Percentiles rank a stretch among this genome's conserved stretches.
Conservation (phyloP, 108 stramenopile genomes). For the Nitzschia sp. region DNA sequence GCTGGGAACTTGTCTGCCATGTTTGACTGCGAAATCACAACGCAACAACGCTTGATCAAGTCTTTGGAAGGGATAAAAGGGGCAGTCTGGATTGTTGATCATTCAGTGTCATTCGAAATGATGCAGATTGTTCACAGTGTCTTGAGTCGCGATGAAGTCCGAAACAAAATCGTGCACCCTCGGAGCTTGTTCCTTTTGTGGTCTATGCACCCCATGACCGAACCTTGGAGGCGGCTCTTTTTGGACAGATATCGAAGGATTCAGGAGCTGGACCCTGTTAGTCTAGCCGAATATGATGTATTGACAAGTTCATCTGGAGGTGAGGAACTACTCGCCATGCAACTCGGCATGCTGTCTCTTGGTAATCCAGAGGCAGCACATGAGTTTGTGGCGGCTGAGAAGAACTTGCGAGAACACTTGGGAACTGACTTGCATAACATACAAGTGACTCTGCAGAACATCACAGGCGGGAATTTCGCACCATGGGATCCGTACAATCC, state of each 20-base stretch:
- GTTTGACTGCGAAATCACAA: background rate
- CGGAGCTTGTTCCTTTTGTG: conserved; percentile 6
- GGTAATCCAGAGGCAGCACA: conserved; percentile 1
- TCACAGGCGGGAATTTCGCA: conserved; percentile 21
- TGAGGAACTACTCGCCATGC: background rate
- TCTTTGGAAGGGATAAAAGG: background rate
- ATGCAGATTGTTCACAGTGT: conserved; percentile 33
- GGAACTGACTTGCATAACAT: background rate
- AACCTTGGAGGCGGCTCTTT: conserved; percentile 20
- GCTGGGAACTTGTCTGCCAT: background rate
- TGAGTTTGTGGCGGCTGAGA: conserved; percentile 18
- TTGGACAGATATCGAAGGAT: conserved; percentile 30
- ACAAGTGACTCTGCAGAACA: conserved; percentile 2
- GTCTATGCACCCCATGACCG: conserved; percentile 4
- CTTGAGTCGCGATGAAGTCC: conserved; percentile 10
- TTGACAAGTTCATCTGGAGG: background rate
- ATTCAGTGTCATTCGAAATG: conserved; percentile 21
- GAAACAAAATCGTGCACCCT: background rate
- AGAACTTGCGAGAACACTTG: conserved; percentile 17
- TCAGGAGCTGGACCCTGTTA: conserved; percentile 31
- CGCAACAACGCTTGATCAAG: background rate
- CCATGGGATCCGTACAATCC: conserved; percentile 17
- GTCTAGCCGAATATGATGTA: conserved; percentile 6
- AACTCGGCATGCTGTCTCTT: conserved; percentile 20
- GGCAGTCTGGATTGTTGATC: conserved; percentile 6